phyloP scores from a whole-genome alignment of 2,329 filamentous ascomycete species.

The Xylaria sp. region DNA sequence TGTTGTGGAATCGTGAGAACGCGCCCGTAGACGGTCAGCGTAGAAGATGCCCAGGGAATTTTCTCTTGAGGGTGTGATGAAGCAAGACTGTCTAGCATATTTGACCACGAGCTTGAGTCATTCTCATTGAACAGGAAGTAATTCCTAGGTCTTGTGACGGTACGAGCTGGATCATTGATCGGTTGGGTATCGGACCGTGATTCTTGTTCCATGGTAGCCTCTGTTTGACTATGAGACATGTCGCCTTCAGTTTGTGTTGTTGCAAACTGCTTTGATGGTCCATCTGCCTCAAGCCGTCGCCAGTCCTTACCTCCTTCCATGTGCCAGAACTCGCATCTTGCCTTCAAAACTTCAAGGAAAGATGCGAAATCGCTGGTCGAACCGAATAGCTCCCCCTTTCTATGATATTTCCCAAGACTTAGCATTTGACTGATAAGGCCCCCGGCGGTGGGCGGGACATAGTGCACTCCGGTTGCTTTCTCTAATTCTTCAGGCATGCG shows the following conservation, averaged over 20 bases:
- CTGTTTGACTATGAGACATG: constrained; percentile 2
- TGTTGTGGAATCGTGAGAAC: constrained; percentile 61
- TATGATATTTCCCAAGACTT: constrained; percentile 41
- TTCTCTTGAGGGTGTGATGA: constrained; percentile 6
- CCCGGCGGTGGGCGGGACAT: constrained; percentile 55
- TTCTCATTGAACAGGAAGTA: constrained; percentile 34
- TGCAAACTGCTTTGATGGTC: constrained; percentile 27
- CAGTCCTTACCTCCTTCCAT: constrained; percentile 78
- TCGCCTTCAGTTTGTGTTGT: constrained; percentile 15
- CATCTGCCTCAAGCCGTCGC: constrained; percentile 57
- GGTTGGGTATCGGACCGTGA: constrained; percentile 5
- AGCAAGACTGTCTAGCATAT: constrained; percentile 14
- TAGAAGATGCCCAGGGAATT: constrained; percentile 46
- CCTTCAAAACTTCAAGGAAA: constrained; percentile 76
- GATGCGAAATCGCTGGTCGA: constrained; percentile 72
- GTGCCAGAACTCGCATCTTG: constrained; percentile 81
- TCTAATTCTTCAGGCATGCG: constrained; percentile 81
- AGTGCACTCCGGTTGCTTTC: constrained; percentile 73
- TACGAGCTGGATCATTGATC: constrained; percentile 6
- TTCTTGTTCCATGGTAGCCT: not conserved
- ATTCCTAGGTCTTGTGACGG: constrained; percentile 30
- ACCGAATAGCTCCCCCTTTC: constrained; percentile 56
- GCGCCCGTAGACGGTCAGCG: constrained; percentile 64
- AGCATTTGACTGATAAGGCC: constrained; percentile 55
- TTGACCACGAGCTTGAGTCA: constrained; percentile 34